Conservation (phyloP, 805 yeast genomes). For the Scheffersomyces spartinae region DNA sequence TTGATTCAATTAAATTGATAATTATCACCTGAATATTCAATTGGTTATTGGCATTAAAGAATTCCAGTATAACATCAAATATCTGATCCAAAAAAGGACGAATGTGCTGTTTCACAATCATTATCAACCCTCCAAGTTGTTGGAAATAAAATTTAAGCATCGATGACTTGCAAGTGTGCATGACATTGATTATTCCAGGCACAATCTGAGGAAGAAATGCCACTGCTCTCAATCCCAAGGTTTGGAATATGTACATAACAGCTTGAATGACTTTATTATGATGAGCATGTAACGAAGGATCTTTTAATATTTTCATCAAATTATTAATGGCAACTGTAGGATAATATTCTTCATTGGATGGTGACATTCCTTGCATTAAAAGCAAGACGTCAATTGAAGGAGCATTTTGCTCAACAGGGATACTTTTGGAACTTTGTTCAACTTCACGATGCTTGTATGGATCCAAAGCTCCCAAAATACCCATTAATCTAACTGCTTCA, state of each 20-base stretch:
- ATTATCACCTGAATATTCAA: conserved; percentile 64
- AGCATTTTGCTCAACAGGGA: conserved; percentile 64
- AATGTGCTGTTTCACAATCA: conserved; percentile 82
- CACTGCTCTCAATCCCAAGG: conserved; percentile 80
- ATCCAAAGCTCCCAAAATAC: conserved; percentile 92
- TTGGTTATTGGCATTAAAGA: conserved; percentile 38
- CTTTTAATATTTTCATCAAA: conserved; percentile 72
- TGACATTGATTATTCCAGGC: conserved; percentile 77
- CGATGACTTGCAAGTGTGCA: conserved; percentile 69
- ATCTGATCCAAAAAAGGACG: conserved; percentile 72
- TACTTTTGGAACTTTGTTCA: conserved; percentile 52
- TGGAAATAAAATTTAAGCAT: conserved; percentile 83
- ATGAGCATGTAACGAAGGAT: conserved; percentile 72
- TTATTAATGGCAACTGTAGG: conserved; percentile 91
- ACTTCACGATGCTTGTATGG: conserved; percentile 93
- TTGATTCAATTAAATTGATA: conserved; percentile 68
- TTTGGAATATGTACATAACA: conserved; percentile 80
- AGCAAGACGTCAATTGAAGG: conserved; percentile 86
- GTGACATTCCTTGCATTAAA: conserved; percentile 88
- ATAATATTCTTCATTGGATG: conserved; percentile 83
- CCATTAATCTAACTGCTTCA: conserved; percentile 81
- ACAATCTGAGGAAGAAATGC: conserved; percentile 80
- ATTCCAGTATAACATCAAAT: conserved; percentile 64
- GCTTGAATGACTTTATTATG: conserved; percentile 94
- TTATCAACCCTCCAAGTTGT: conserved; percentile 68